Conservation (phyloP, 1,284 basidiomycete genomes). For the Sanguinoderma infundibulare region DNA sequence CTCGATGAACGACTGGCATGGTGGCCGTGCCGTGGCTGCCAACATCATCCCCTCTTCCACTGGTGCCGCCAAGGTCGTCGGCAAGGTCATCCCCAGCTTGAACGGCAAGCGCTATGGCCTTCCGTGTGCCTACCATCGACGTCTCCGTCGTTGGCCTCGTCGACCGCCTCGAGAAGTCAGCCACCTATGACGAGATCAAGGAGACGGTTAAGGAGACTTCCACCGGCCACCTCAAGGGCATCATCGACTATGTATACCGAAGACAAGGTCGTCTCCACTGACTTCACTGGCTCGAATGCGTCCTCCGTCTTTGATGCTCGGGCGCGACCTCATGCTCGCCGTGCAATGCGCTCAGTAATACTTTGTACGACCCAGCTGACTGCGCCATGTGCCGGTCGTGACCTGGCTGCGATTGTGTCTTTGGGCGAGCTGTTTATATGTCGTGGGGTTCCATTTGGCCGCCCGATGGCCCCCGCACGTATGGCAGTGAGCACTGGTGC, state of each 20-base stretch:
- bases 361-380: too few relatives aligned
- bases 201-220: conserved; percentile 84
- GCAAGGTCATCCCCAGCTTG: conserved; percentile 96
- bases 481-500: too few relatives aligned
- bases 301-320: conserved; percentile 96
- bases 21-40: conserved; percentile 94
- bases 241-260: conserved; percentile 97
- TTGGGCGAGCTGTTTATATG: too few relatives aligned
- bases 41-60: conserved; percentile 99
- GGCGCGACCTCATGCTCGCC: too few relatives aligned
- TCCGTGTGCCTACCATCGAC: conserved; percentile 97
- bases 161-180: conserved; percentile 87
- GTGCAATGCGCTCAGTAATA: too few relatives aligned
- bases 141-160: conserved; percentile 99
- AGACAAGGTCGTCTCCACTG: conserved; percentile 93
- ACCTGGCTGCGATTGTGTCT: too few relatives aligned
- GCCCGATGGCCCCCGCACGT: too few relatives aligned
- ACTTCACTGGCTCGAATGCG: conserved; percentile 83
- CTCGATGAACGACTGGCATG: conserved; percentile 94
- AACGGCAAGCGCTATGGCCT: conserved; percentile 98
- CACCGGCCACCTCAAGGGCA: conserved; percentile 74
- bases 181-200: conserved; percentile 94
- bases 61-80: conserved; percentile 99
- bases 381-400: too few relatives aligned
- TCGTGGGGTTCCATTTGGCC: too few relatives aligned